Percentiles rank a stretch among this genome's conserved stretches.
These are phyloP conservation scores for Neonectria ditissima DNA, from an alignment of 2,329 filamentous ascomycete species.

Conservation along the genomic window DNA sequence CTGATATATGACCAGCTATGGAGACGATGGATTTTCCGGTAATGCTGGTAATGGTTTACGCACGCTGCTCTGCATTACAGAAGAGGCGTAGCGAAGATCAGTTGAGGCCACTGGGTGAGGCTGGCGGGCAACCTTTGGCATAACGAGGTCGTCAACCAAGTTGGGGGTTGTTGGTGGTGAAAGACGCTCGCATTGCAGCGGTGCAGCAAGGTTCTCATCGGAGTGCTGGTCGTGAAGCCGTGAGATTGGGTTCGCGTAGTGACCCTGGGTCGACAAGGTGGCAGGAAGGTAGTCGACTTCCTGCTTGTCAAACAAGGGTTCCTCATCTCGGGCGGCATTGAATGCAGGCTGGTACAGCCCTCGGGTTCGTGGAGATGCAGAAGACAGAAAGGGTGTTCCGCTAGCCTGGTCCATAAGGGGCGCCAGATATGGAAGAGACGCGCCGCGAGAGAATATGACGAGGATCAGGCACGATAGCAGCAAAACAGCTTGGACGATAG, in stretches of 20 bases:
- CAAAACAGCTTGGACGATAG: slow-evolving; percentile 89
- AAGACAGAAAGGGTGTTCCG: slow-evolving; percentile 36
- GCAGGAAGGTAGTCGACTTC: slow-evolving; percentile 26
- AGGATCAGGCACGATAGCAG: slow-evolving; percentile 88
- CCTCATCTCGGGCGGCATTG: slow-evolving; percentile 13
- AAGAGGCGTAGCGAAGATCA: slow-evolving; percentile 32
- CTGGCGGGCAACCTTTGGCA: slow-evolving; percentile 23
- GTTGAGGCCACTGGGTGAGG: slow-evolving; percentile 29
- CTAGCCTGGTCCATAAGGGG: slow-evolving; percentile 46
- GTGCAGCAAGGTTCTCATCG: slow-evolving; percentile 24
- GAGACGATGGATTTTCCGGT: slow-evolving; percentile 51
- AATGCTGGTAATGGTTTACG: slow-evolving; percentile 59
- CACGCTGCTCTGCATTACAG: slow-evolving; percentile 40
- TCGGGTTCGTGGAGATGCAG: slow-evolving; percentile 36
- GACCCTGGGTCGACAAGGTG: slow-evolving; percentile 5
- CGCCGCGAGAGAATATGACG: slow-evolving; percentile 80
- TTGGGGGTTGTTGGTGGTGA: slow-evolving; percentile 45
- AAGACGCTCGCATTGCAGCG: slow-evolving; percentile 39
- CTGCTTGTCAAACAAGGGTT: slow-evolving; percentile 14
- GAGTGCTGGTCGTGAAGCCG: slow-evolving; percentile 21
- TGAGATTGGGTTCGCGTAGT: slow-evolving; percentile 7
- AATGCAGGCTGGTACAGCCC: slow-evolving; percentile 31
- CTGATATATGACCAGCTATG: slow-evolving; percentile 11
- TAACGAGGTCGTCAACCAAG: slow-evolving; percentile 28
- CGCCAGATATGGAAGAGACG: slow-evolving; percentile 51